Evolutionary conservation across 352 stramenopile species (phyloP).

Genomic region (Globisporangium paroecandrum): DNA sequence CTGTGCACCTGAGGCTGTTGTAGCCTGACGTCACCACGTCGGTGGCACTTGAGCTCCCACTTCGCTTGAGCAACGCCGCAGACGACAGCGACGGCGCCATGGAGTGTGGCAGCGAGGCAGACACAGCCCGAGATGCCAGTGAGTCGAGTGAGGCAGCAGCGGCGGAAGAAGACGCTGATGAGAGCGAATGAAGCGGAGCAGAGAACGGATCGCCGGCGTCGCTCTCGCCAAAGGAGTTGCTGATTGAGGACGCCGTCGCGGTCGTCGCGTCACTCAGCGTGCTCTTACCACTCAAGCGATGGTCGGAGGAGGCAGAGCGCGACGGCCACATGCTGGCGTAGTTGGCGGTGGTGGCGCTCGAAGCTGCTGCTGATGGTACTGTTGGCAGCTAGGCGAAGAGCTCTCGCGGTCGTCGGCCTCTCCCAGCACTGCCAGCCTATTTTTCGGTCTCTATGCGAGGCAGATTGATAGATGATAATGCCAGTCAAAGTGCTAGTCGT

Average conservation of each 20-base stretch:
- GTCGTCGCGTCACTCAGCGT: background rate
- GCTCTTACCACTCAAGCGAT: background rate
- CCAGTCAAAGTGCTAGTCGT: background rate
- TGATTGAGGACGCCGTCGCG: background rate
- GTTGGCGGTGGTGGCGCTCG: background rate
- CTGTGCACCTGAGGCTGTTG: background rate
- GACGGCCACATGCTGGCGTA: background rate
- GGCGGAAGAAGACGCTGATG: background rate
- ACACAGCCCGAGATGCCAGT: background rate
- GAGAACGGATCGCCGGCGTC: background rate
- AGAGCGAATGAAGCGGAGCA: background rate
- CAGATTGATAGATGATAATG: constrained; percentile 5
- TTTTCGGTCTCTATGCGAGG: background rate
- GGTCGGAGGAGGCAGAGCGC: background rate
- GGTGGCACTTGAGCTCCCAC: background rate
- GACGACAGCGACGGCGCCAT: background rate
- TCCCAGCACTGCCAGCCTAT: background rate
- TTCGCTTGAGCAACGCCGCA: background rate
- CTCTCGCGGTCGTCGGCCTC: background rate
- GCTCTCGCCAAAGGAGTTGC: constrained; percentile 1
- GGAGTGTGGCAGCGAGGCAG: background rate
- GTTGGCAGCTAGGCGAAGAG: background rate
- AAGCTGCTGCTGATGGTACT: background rate
- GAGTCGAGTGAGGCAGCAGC: background rate
- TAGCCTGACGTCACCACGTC: background rate